Conservation (phyloP, 257 asterid genomes). For the Solanum peruvianum region DNA sequence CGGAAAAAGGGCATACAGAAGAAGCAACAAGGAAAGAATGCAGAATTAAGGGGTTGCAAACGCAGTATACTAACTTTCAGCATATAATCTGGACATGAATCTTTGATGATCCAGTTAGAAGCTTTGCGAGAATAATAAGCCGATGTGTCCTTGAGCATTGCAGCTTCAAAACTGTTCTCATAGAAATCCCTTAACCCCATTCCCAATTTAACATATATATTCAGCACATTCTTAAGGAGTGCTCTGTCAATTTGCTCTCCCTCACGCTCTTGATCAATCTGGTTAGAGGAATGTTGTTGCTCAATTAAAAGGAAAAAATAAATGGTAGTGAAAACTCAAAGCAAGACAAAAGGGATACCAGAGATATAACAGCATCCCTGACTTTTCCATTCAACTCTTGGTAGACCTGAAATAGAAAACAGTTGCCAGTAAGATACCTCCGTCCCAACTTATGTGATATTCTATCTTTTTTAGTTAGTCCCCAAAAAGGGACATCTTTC, state of each 20-base stretch:
- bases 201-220: conserved; percentile 94
- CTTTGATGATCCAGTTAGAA: conserved; percentile 92
- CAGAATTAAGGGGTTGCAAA: not conserved
- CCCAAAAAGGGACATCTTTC: not conserved
- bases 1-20: not conserved
- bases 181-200: conserved; percentile 85
- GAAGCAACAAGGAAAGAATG: not conserved
- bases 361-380: conserved; percentile 86
- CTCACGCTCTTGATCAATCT: conserved; percentile 97
- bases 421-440: not conserved
- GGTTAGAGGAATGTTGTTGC: conserved; percentile 1
- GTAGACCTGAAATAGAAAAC: conserved; percentile 57
- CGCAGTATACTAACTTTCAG: conserved; percentile 38
- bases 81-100: conserved; percentile 98
- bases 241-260: conserved; percentile 97
- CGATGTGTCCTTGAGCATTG: conserved; percentile 75
- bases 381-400: conserved; percentile 68
- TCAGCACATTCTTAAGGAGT: conserved; percentile 73
- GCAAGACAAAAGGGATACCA: conserved; percentile 36
- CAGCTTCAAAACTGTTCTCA: conserved; percentile 79
- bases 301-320: not conserved
- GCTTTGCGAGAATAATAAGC: conserved; percentile 97
- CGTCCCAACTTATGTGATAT: not conserved
- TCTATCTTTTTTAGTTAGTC: not conserved
- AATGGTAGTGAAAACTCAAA: not conserved